Evolutionary conservation across 192 early-diverging fungal species (phyloP), one percentile per base, ranked within the genome.

Genomic region (Diversispora eburnea): DNA sequence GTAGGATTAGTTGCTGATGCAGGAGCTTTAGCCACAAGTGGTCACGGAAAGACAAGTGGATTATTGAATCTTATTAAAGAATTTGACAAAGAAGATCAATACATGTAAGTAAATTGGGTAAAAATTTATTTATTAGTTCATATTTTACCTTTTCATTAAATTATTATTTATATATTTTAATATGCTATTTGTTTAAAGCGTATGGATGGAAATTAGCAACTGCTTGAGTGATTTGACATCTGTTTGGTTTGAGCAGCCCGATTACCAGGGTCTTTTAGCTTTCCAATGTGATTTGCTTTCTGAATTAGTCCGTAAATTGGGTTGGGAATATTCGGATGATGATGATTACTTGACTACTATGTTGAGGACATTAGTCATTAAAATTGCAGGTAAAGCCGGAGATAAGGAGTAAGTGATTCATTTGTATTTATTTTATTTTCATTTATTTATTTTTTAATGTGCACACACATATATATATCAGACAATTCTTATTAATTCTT

Each of bases 1-100:
- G 83, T 95, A 52, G 93, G 93, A 66, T 78, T 98, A 8, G 68
- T 99, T 68, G 84, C 88, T 46, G 97, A 99, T 85, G 82, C 90
- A 19, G 91, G 89, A 41, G 87, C 91, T 8, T 79, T 97, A 57
- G 88, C 89, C 20, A 77, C 81, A 46, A 91, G 93, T 78, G 97
- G 96, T 4, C 83, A 93, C 41, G 85, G 84, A 56, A 86, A 83
- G 62, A 96, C 95, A 9, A 82, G 84, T 62, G 86, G 83, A 5
- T 85, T 91, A n/a, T 81, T 98, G 79, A 88, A 86, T 17, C 77
- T 98, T 42, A 80, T 95, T 39, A 83, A 85, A 19, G 84, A 88
- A 19, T 92, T 91, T 73, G 82, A 85, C 54, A 82, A 85, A 55
- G 97, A 97, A 79, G 84, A 88, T 33, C 82, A 94, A 74, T 94